Evolutionary conservation across 2,329 filamentous ascomycete genomes (phyloP).

Genomic region (Blastomyces emzantsi): DNA sequence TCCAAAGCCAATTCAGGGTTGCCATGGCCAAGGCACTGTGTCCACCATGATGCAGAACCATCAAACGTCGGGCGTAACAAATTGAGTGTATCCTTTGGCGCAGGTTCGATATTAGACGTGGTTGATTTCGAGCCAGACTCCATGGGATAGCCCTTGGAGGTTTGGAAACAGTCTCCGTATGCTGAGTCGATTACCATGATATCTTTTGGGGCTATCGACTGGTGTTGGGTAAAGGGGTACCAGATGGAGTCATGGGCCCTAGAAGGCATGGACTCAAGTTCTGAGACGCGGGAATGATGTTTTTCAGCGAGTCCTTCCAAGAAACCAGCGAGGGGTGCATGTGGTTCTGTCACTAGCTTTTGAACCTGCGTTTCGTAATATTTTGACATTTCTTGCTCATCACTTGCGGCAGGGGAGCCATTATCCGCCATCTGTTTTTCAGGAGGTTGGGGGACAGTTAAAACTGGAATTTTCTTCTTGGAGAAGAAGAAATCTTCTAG

Average conservation of each 20-base stretch:
- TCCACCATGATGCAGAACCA: slow-evolving; percentile 86
- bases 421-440: slow-evolving; percentile 24
- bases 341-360: slow-evolving; percentile 5
- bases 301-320: slow-evolving; percentile 45
- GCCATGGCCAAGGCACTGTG: slow-evolving; percentile 73
- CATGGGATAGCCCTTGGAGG: slow-evolving; percentile 29
- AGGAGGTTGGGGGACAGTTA: slow-evolving; percentile 53
- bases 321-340: slow-evolving; percentile 36
- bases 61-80: slow-evolving; percentile 63
- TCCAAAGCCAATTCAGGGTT: slow-evolving; percentile 63
- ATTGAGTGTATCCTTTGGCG: slow-evolving; percentile 10
- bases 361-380: slow-evolving; percentile 53
- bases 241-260: slow-evolving; percentile 60
- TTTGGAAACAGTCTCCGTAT: slow-evolving; percentile 69
- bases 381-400: slow-evolving; percentile 48
- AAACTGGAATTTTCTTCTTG: slow-evolving; percentile 46
- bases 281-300: slow-evolving; percentile 49
- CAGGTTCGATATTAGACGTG: neutral
- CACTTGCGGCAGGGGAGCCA: slow-evolving; percentile 30
- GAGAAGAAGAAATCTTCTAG: slow-evolving; percentile 58
- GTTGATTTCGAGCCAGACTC: slow-evolving; percentile 15
- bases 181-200: slow-evolving; percentile 75
- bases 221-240: slow-evolving; percentile 84
- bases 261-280: slow-evolving; percentile 52
- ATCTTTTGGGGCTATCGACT: slow-evolving; percentile 49